A percentile compares a stretch with the other conserved stretches of the same genome.
phyloP scores from a whole-genome alignment of 129 eudicot species.

The Ambrosia trifida region DNA sequence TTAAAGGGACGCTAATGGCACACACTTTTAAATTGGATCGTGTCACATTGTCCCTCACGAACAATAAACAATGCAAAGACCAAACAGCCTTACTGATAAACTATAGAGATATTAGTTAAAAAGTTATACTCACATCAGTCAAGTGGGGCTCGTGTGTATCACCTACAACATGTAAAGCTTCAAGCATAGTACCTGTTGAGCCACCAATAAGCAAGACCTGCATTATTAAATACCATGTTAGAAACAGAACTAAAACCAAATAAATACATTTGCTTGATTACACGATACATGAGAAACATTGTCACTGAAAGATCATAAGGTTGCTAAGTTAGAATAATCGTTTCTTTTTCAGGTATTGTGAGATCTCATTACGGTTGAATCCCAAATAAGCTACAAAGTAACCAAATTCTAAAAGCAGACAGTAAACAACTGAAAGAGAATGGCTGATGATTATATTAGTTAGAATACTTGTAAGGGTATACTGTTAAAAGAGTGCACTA shows the following conservation, averaged over 20 bases:
- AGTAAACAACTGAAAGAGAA: constrained; percentile 1
- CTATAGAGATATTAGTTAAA: not conserved
- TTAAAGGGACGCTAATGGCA: not conserved
- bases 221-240: constrained; percentile 23
- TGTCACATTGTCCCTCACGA: not conserved
- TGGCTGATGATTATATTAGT: constrained; percentile 15
- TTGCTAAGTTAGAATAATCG: not conserved
- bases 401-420: constrained; percentile 1
- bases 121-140: constrained; percentile 65
- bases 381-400: not conserved
- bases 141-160: constrained; percentile 65
- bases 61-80: not conserved
- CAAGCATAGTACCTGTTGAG: constrained; percentile 99
- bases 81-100: constrained; percentile 8
- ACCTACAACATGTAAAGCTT: constrained; percentile 87
- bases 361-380: constrained; percentile 7
- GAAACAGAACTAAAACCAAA: constrained; percentile 1
- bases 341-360: constrained; percentile 11
- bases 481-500: constrained; percentile 11
- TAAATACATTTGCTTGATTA: constrained; percentile 12
- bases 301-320: constrained; percentile 15
- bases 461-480: constrained; percentile 5
- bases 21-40: not conserved
- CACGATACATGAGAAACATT: constrained; percentile 18
- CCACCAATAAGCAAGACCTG: constrained; percentile 99